phyloP scores from a whole-genome alignment of 306 rosid genomes.

The Pyrus bretschneideri region DNA sequence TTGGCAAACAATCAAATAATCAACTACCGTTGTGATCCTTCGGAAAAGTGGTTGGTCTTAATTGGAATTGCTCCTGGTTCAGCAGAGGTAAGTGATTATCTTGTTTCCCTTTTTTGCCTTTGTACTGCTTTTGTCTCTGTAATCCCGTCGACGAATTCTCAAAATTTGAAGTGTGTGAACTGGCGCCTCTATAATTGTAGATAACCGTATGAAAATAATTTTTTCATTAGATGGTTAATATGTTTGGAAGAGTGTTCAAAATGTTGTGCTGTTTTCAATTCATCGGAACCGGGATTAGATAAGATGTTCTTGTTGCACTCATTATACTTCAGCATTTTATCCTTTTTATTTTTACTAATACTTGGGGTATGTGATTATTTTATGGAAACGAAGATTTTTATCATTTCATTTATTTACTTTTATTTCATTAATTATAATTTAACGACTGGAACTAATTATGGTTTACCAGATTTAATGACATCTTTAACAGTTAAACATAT shows the following conservation, averaged over 20 bases:
- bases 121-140: background rate
- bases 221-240: background rate
- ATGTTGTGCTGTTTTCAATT: background rate
- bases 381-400: background rate
- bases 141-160: background rate
- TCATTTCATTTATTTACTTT: background rate
- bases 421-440: background rate
- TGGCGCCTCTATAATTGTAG: background rate
- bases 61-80: conserved; percentile 80
- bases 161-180: background rate
- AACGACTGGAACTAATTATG: background rate
- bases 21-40: conserved; percentile 72
- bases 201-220: background rate
- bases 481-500: background rate
- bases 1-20: conserved; percentile 69
- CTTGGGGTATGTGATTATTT: background rate
- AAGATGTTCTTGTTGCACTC: too few species aligned
- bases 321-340: background rate
- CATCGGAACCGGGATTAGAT: background rate
- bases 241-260: background rate
- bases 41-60: conserved; percentile 75
- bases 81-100: conserved; percentile 47
- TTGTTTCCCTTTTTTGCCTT: conserved; percentile 5
- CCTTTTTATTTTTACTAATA: background rate
- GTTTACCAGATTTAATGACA: background rate